Evolutionary conservation across 2,329 filamentous ascomycete species (phyloP), one percentile per base, ranked within the genome.

Genomic region (Aspergillus bombycis): DNA sequence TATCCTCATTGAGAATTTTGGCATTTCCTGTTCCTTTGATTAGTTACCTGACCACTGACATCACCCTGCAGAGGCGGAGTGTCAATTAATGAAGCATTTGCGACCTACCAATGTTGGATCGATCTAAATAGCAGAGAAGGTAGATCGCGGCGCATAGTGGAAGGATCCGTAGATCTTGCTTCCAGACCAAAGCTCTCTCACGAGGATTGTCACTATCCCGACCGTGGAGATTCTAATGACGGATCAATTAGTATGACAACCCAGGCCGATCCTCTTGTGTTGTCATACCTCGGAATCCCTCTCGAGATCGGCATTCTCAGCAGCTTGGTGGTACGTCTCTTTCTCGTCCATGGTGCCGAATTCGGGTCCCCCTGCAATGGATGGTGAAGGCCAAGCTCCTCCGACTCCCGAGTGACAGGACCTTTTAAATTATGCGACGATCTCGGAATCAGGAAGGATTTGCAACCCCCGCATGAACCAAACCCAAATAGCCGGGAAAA

Each of bases 121-220:
- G 82, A 75, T 91, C 89, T 28, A 91, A 83, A 72, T 89, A 91
- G 75, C 86, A 89, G 26, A 91, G 82, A 53, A 91, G 81, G 74
- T 90, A 92, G 57, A 91, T 89, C 58, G 75, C 79, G 8, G 86
- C 85, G n/a, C 82, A 86, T 16, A 91, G 77, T 1, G 89, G 88
- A 16, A 91, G 79, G 62, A 91, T 89, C 60, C 85, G 82, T 21
- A 85, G 63, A 72, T 91, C 89, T 70, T 90, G 87, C 69, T 86
- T 88, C 76, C 83, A 78, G 28, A 87, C 65, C 8, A 87, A 78
- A 9, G 71, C 68, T 63, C 65, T 74, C 63, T 77, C 74, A 9
- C 68, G 64, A 19, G 65, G 62, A 8, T 58, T 63, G 19, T 38
- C 52, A 21, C 38, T 55, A 10, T 41, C 32, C n/a, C 32, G 19